Evolutionary conservation across 192 early-diverging fungal genomes (phyloP).

Genomic region (Rhizoclosmatium sp.): DNA sequence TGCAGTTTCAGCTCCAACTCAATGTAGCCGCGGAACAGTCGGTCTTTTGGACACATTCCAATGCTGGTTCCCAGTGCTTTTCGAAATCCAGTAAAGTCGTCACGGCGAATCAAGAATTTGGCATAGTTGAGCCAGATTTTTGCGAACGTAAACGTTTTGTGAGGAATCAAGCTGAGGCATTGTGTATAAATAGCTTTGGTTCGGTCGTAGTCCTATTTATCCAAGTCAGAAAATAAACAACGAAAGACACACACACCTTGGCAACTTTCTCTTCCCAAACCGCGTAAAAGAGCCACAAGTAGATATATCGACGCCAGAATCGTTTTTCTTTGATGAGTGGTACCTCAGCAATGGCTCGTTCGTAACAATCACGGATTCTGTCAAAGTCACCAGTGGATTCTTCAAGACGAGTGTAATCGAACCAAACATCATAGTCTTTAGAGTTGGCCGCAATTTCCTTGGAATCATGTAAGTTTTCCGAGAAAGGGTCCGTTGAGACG

Average conservation of each 20-base stretch:
- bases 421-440: slow-evolving; percentile 98
- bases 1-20: slow-evolving; percentile 92
- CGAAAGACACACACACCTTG: slow-evolving; percentile 50
- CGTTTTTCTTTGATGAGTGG: slow-evolving; percentile 89
- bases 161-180: slow-evolving; percentile 87
- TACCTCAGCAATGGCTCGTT: slow-evolving; percentile 90
- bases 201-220: slow-evolving; percentile 73
- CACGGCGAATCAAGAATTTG: slow-evolving; percentile 85
- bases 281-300: slow-evolving; percentile 98
- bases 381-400: slow-evolving; percentile 75
- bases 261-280: slow-evolving; percentile 91
- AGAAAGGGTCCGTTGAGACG: background rate
- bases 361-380: slow-evolving; percentile 92
- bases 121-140: slow-evolving; percentile 97
- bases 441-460: slow-evolving; percentile 69
- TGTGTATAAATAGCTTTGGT: slow-evolving; percentile 85
- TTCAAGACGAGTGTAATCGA: slow-evolving; percentile 93
- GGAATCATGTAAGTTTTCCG: too few species aligned
- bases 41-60: slow-evolving; percentile 90
- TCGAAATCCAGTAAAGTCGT: slow-evolving; percentile 77
- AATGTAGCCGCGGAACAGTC: slow-evolving; percentile 95
- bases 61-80: slow-evolving; percentile 84
- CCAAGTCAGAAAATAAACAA: slow-evolving; percentile 17
- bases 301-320: slow-evolving; percentile 97
- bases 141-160: slow-evolving; percentile 94